These are phyloP conservation scores for Trichopus zeylanicus DNA, from an alignment of 116 monocot genomes.

Conservation along the genomic window DNA sequence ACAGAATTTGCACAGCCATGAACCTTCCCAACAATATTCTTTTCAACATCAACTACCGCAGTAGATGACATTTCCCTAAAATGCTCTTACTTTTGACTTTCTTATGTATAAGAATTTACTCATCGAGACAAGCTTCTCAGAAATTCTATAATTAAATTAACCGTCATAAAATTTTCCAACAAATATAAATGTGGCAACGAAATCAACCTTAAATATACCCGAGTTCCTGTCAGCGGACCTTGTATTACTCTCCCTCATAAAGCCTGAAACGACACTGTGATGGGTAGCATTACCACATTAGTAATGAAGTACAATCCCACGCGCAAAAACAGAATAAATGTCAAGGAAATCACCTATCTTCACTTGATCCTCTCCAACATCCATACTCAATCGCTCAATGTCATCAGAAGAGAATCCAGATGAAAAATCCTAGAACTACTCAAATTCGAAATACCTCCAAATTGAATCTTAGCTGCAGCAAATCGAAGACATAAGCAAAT, in stretches of 20 bases:
- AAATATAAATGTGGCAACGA: not conserved
- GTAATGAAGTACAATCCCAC: constrained; percentile 15
- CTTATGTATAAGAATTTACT: too few species aligned
- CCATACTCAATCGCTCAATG: constrained; percentile 52
- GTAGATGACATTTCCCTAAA: not conserved
- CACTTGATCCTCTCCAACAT: constrained; percentile 91
- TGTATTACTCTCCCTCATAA: constrained; percentile 76
- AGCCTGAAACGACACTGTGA: constrained; percentile 72
- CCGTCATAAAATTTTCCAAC: not conserved
- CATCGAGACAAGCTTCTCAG: too few species aligned
- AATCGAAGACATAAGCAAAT: constrained; percentile 1
- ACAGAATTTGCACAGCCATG: too few species aligned
- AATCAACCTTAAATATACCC: constrained; percentile 65
- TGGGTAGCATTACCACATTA: constrained; percentile 36
- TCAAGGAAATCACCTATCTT: constrained; percentile 69
- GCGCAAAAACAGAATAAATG: not conserved
- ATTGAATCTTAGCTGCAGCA: constrained; percentile 68
- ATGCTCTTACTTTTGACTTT: too few species aligned
- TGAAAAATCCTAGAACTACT: constrained; percentile 20
- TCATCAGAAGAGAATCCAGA: constrained; percentile 53
- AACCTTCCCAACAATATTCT: too few species aligned
- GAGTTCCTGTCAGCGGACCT: constrained; percentile 59
- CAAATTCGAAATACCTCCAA: constrained; percentile 34
- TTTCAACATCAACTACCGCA: not conserved
- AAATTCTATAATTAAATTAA: not conserved